These are phyloP conservation scores for Leccinum solheimii DNA, from an alignment of 1,284 basidiomycete genomes.

Conservation along the genomic window DNA sequence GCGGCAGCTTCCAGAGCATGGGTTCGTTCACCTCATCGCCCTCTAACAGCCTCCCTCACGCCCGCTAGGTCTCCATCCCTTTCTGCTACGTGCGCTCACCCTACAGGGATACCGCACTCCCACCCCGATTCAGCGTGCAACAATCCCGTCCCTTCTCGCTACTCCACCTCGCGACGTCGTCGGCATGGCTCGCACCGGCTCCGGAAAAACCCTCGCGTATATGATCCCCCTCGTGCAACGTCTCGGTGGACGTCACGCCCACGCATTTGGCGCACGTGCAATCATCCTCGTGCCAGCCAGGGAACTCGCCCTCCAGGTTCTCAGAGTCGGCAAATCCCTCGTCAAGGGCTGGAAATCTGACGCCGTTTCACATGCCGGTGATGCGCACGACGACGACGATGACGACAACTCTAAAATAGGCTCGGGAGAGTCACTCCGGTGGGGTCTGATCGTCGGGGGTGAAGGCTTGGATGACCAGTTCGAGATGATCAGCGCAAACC, in stretches of 20 bases:
- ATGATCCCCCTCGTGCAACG: constrained; percentile 91
- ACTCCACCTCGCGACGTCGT: constrained; percentile 92
- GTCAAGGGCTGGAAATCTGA: constrained; percentile 72
- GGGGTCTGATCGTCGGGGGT: constrained; percentile 96
- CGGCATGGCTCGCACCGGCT: constrained; percentile 98
- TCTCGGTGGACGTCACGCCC: constrained; percentile 79
- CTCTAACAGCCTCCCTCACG: constrained; percentile 5
- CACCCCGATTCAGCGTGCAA: constrained; percentile 93
- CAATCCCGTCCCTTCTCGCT: constrained; percentile 84
- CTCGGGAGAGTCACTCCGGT: constrained; percentile 73
- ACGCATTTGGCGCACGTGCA: constrained; percentile 82
- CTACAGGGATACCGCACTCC: constrained; percentile 95
- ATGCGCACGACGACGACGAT: constrained; percentile 53
- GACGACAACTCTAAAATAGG: constrained; percentile 45
- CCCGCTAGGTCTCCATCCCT: constrained; percentile 74
- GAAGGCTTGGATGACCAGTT: constrained; percentile 97
- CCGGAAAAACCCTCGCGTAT: constrained; percentile 97
- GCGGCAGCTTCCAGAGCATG: constrained; percentile 88
- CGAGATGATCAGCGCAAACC: constrained; percentile 91
- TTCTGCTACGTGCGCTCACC: constrained; percentile 81
- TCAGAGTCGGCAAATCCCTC: constrained; percentile 94
- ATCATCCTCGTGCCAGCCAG: constrained; percentile 91
- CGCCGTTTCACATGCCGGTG: constrained; percentile 61
- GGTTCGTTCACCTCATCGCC: constrained; percentile 46
- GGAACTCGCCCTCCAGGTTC: constrained; percentile 92